Evolutionary conservation across 805 yeast species (phyloP).

Genomic region (Lachancea meyersii): DNA sequence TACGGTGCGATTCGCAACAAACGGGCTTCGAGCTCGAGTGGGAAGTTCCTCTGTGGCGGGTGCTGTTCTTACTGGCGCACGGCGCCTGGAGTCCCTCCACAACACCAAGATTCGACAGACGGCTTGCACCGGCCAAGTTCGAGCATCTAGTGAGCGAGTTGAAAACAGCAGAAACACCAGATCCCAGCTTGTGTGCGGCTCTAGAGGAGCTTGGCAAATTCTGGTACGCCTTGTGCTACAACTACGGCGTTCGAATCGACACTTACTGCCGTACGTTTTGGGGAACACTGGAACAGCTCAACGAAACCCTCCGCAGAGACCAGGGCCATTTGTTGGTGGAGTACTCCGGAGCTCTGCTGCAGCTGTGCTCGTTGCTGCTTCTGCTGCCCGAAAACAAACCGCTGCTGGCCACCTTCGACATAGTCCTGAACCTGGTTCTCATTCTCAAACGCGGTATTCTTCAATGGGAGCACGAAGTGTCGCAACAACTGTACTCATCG

Average conservation of each 20-base stretch:
- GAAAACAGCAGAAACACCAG: background rate
- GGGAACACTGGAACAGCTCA: constrained; percentile 6
- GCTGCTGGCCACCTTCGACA: constrained; percentile 5
- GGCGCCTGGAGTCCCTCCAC: background rate
- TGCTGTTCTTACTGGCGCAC: constrained; percentile 12
- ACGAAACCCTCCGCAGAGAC: constrained; percentile 5
- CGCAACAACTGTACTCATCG: constrained; percentile 8
- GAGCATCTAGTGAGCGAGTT: constrained; percentile 3
- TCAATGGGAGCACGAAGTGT: constrained; percentile 7
- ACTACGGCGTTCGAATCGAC: constrained; percentile 6
- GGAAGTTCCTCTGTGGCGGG: constrained; percentile 10
- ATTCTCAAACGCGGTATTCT: constrained; percentile 6
- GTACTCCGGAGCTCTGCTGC: constrained; percentile 9
- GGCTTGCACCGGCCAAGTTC: constrained; percentile 6
- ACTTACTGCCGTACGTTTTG: constrained; percentile 5
- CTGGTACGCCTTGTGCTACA: constrained; percentile 14
- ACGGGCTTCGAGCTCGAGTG: background rate
- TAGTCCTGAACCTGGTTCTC: constrained; percentile 7
- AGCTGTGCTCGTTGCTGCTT: constrained; percentile 10
- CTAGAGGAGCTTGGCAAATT: constrained; percentile 12
- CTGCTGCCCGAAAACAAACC: constrained; percentile 7
- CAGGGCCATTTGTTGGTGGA: constrained; percentile 1
- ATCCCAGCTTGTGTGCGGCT: background rate
- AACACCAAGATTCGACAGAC: constrained; percentile 3
- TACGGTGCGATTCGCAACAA: constrained; percentile 4